phyloP scores from a whole-genome alignment of 306 rosid species.

The Aeschynomene evenia region DNA sequence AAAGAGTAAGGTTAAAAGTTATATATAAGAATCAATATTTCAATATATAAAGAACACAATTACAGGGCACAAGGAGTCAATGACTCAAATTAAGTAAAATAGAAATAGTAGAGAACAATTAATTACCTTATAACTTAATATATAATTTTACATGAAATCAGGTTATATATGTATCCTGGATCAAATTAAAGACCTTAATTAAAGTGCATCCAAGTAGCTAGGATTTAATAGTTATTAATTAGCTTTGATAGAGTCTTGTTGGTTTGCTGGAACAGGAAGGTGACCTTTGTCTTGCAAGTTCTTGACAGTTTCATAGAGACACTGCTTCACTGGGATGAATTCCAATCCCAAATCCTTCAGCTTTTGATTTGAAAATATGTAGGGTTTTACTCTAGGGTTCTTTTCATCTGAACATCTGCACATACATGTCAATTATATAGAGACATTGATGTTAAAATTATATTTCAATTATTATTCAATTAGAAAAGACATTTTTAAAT shows the following conservation, averaged over 20 bases:
- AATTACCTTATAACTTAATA: background rate
- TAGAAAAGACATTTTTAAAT: background rate
- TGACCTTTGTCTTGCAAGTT: slow-evolving; percentile 83
- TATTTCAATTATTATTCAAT: too few relatives aligned
- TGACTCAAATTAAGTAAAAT: background rate
- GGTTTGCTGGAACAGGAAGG: slow-evolving; percentile 48
- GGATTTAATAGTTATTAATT: too few relatives aligned
- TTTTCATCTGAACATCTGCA: slow-evolving; percentile 77
- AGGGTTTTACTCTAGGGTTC: slow-evolving; percentile 73
- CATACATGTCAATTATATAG: background rate
- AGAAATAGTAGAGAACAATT: background rate
- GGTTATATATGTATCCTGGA: background rate
- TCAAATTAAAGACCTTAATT: background rate
- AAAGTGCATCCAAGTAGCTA: background rate
- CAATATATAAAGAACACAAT: background rate
- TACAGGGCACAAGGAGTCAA: background rate
- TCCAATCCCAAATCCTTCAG: slow-evolving; percentile 72
- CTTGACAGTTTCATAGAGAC: slow-evolving; percentile 82
- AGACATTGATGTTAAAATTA: too few relatives aligned
- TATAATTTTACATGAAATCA: background rate
- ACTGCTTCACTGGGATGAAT: slow-evolving; percentile 68
- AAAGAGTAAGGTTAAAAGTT: background rate
- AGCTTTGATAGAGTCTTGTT: slow-evolving; percentile 41
- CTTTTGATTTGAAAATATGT: slow-evolving; percentile 68
- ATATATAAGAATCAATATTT: background rate